Evolutionary conservation across 345 rosid genomes (phyloP).

Genomic region (Gossypium thurberi): DNA sequence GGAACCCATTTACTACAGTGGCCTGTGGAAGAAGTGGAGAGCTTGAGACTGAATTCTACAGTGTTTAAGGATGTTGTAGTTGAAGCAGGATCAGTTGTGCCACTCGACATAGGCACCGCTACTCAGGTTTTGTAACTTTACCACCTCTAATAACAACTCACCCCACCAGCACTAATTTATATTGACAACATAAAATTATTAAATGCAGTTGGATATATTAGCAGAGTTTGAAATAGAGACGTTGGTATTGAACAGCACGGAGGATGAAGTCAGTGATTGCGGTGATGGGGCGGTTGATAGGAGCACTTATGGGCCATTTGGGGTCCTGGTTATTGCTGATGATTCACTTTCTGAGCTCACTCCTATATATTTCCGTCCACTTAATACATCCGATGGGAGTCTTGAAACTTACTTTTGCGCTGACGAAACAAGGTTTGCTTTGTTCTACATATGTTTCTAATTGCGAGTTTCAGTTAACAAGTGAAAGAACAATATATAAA

Average conservation of each 20-base stretch:
- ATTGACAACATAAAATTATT: too few species aligned
- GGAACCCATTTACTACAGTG: constrained; percentile 60
- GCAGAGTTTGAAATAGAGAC: constrained; percentile 46
- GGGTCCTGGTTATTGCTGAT: constrained; percentile 62
- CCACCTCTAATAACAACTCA: background rate
- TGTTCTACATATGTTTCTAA: background rate
- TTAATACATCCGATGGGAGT: constrained; percentile 28
- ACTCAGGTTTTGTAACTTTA: constrained; percentile 37
- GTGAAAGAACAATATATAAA: background rate
- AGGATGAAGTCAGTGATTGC: constrained; percentile 28
- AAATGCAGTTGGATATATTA: constrained; percentile 46
- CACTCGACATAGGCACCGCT: constrained; percentile 48
- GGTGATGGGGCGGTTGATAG: constrained; percentile 46
- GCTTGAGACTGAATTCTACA: constrained; percentile 55
- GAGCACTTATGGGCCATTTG: constrained; percentile 72
- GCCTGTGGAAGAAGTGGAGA: constrained; percentile 85
- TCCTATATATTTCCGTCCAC: constrained; percentile 58
- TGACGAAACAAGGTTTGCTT: constrained; percentile 61
- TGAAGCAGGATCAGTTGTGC: constrained; percentile 54
- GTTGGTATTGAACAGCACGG: constrained; percentile 20
- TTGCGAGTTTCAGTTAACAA: background rate
- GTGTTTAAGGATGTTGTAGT: constrained; percentile 36
- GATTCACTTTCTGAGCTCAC: constrained; percentile 66
- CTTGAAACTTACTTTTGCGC: constrained; percentile 54
- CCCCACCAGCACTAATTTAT: background rate